Percentiles rank a stretch among this genome's conserved stretches.
These are phyloP conservation scores for Leccinum subtestaceum DNA, from an alignment of 768 basidiomycete species.

Conservation along the genomic window DNA sequence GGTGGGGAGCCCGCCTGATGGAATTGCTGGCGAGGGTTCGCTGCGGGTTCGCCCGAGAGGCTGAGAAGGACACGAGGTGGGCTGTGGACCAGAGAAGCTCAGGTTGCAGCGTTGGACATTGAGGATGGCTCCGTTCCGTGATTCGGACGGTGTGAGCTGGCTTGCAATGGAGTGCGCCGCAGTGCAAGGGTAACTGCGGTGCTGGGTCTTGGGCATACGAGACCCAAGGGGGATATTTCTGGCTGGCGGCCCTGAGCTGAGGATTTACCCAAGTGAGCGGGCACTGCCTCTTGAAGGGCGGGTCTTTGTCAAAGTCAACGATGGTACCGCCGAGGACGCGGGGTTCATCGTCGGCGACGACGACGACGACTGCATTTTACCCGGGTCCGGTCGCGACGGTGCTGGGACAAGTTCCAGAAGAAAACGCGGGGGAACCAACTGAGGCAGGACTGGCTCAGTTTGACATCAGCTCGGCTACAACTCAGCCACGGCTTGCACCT, in stretches of 20 bases:
- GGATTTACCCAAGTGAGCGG: conserved; percentile 16
- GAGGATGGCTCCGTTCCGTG: background rate
- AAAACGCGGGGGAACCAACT: conserved; percentile 41
- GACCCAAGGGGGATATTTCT: conserved; percentile 8
- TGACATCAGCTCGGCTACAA: conserved; percentile 37
- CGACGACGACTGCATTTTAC: conserved; percentile 38
- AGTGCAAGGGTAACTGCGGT: background rate
- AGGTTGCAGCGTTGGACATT: background rate
- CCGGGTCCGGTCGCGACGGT: conserved; percentile 46
- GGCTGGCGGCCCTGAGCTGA: conserved; percentile 7
- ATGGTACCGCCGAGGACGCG: background rate
- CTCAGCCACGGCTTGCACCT: conserved; percentile 24
- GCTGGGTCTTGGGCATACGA: conserved; percentile 9
- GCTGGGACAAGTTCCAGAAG: conserved; percentile 51
- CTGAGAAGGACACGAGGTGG: background rate
- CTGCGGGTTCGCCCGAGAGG: background rate
- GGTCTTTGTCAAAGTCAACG: conserved; percentile 14
- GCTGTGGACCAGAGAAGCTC: background rate
- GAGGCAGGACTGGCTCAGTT: conserved; percentile 53
- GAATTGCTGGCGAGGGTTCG: background rate
- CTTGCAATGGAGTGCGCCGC: background rate
- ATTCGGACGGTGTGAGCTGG: background rate
- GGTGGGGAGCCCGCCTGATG: conserved; percentile 9
- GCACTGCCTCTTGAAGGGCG: conserved; percentile 22
- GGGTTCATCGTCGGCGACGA: conserved; percentile 3